Percentiles rank a stretch among this genome's conserved stretches.
phyloP scores from a whole-genome alignment of 495 filamentous ascomycete genomes.

The Podospora conica region DNA sequence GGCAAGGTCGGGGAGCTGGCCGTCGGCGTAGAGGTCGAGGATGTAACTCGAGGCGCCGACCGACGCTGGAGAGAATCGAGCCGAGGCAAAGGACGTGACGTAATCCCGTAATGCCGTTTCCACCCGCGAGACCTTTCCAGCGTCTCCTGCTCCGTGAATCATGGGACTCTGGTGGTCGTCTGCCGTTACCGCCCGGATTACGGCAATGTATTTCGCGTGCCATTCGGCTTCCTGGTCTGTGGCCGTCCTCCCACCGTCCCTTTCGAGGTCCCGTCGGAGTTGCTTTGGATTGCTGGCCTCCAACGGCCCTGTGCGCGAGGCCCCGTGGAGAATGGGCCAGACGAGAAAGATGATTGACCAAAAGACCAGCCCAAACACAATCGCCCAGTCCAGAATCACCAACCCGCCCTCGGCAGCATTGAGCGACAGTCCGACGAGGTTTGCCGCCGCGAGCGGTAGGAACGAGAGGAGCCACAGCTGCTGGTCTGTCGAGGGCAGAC shows the following conservation, averaged over 20 bases:
- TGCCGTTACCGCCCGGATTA: slow-evolving; percentile 1
- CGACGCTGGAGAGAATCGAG: background rate
- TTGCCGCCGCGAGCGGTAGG: slow-evolving; percentile 10
- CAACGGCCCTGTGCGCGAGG: background rate
- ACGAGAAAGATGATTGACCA: slow-evolving; percentile 13
- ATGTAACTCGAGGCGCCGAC: slow-evolving; percentile 4
- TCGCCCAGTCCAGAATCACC: slow-evolving; percentile 14
- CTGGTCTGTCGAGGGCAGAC: slow-evolving; percentile 6
- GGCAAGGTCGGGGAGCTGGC: background rate
- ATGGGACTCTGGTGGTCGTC: background rate
- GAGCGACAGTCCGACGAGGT: slow-evolving; percentile 7
- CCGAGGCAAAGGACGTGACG: slow-evolving; percentile 10
- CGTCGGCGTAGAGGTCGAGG: slow-evolving; percentile 6
- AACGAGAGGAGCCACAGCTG: slow-evolving; percentile 12
- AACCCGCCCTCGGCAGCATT: slow-evolving; percentile 5
- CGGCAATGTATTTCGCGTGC: slow-evolving; percentile 11
- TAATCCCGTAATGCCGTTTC: slow-evolving; percentile 3
- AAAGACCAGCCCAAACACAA: slow-evolving; percentile 14
- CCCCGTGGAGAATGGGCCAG: background rate
- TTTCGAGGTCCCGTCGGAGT: slow-evolving; percentile 8
- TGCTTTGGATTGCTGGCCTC: slow-evolving; percentile 1
- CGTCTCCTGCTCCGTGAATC: background rate
- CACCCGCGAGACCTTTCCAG: background rate
- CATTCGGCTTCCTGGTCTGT: slow-evolving; percentile 14
- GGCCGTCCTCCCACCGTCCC: slow-evolving; percentile 9